Conservation (phyloP, 1,284 basidiomycete species). For the Pascua sp. region DNA sequence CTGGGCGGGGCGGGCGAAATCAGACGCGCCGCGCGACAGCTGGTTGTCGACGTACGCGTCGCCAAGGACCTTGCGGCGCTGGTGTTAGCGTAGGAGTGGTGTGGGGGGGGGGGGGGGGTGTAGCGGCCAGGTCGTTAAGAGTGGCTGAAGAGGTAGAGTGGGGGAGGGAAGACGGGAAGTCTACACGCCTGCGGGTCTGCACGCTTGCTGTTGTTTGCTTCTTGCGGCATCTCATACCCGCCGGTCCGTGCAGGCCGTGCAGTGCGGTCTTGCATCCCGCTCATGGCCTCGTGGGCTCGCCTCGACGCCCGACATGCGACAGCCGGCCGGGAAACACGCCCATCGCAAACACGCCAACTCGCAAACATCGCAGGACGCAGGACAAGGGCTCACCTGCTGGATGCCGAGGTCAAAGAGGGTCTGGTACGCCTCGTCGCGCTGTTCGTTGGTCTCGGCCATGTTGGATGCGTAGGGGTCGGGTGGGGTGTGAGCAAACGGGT, state of each 20-base stretch:
- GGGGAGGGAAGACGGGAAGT: not conserved
- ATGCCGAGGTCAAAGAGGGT: conserved; percentile 17
- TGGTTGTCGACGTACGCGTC: conserved; percentile 22
- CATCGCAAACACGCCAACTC: no score
- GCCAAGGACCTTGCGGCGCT: conserved; percentile 21
- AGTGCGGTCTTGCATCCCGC: no score
- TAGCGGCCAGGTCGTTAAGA: no score
- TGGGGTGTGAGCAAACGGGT: no score
- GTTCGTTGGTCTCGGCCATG: conserved; percentile 3
- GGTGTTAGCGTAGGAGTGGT: not conserved
- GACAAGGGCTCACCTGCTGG: conserved; percentile 8
- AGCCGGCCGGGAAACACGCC: not conserved
- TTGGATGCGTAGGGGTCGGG: not conserved
- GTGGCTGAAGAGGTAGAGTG: not conserved
- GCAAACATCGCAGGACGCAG: not conserved
- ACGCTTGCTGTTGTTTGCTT: no score
- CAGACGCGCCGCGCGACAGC: conserved; percentile 15
- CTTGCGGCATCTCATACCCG: no score
- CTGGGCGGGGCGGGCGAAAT: conserved; percentile 23
- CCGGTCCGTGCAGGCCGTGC: no score
- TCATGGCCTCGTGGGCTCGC: not conserved
- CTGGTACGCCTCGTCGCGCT: conserved; percentile 13
- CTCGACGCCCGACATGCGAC: not conserved
- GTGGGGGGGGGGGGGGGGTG: not conserved
- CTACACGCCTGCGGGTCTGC: no score